A percentile compares a stretch with the other conserved stretches of the same genome.
Evolutionary conservation across 2,329 filamentous ascomycete genomes (phyloP).

Genomic region (Pyricularia pennisetigena): DNA sequence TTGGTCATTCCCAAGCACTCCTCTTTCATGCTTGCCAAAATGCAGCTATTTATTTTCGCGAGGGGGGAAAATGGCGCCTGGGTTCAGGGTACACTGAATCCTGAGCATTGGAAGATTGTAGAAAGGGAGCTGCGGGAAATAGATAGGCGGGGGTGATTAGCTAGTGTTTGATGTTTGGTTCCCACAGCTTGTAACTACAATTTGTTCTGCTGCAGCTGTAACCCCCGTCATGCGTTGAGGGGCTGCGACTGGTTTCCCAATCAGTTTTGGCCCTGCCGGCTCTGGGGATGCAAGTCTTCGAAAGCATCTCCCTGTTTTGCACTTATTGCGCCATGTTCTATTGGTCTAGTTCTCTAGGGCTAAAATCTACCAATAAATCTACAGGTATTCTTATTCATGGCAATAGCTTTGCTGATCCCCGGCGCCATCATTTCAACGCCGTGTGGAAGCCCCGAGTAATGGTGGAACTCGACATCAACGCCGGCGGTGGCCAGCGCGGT

Average conservation of each 20-base stretch:
- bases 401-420: not conserved
- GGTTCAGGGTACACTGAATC: not conserved
- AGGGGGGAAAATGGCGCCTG: conserved; percentile 1
- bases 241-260: not conserved
- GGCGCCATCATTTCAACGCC: conserved; percentile 18
- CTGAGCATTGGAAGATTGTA: not conserved
- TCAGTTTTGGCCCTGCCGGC: not conserved
- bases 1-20: not conserved
- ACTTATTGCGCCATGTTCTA: not conserved
- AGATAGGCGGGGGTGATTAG: not conserved
- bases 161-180: not conserved
- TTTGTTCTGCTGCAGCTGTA: too few species aligned
- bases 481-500: conserved; percentile 20
- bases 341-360: not conserved
- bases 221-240: too few species aligned
- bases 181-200: too few species aligned
- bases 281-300: not conserved
- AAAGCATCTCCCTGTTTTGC: not conserved
- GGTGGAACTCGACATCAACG: conserved; percentile 26
- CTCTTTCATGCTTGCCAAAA: not conserved
- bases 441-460: conserved; percentile 30
- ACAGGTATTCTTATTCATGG: not conserved
- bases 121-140: conserved; percentile 2
- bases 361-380: conserved; percentile 1
- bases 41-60: not conserved